Evolutionary conservation across 2,329 filamentous ascomycete species (phyloP).

Genomic region (Aspergillus udagawae): DNA sequence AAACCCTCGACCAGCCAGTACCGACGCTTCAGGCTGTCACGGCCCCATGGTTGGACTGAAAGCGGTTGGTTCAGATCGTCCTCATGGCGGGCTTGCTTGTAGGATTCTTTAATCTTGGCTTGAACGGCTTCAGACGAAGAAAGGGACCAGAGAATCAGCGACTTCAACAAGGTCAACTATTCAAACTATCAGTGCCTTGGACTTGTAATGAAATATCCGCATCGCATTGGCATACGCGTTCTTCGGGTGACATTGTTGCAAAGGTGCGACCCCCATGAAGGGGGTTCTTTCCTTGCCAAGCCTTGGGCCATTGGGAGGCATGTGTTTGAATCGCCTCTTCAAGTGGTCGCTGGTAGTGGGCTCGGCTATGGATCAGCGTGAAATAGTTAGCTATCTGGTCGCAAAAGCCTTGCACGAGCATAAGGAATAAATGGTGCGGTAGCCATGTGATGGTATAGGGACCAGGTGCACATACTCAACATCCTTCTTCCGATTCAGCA

Average conservation of each 20-base stretch:
- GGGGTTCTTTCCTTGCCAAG: constrained; percentile 81
- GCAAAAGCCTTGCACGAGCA: constrained; percentile 4
- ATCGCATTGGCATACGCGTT: constrained; percentile 62
- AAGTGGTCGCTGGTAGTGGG: constrained; percentile 86
- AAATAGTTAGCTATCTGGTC: constrained; percentile 23
- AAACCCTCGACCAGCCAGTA: constrained; percentile 93
- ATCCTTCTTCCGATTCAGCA: constrained; percentile 96
- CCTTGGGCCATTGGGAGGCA: constrained; percentile 79
- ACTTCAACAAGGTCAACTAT: constrained; percentile 77
- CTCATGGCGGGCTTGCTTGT: constrained; percentile 81
- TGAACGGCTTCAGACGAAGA: constrained; percentile 82
- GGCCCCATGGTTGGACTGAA: constrained; percentile 86
- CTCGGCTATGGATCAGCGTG: constrained; percentile 57
- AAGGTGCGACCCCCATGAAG: constrained; percentile 77
- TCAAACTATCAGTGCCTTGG: constrained; percentile 8
- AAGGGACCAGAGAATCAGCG: constrained; percentile 82
- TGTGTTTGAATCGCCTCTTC: constrained; percentile 88
- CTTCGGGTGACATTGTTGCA: constrained; percentile 71
- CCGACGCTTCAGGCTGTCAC: constrained; percentile 82
- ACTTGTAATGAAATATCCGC: background rate
- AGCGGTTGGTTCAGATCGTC: constrained; percentile 77
- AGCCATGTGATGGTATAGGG: constrained; percentile 1
- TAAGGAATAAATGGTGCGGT: background rate
- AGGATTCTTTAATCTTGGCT: constrained; percentile 75
- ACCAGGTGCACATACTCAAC: constrained; percentile 71